Evolutionary conservation across 768 basidiomycete species (phyloP), one percentile per base, ranked within the genome.

Genomic region (Amanita rubescens): DNA sequence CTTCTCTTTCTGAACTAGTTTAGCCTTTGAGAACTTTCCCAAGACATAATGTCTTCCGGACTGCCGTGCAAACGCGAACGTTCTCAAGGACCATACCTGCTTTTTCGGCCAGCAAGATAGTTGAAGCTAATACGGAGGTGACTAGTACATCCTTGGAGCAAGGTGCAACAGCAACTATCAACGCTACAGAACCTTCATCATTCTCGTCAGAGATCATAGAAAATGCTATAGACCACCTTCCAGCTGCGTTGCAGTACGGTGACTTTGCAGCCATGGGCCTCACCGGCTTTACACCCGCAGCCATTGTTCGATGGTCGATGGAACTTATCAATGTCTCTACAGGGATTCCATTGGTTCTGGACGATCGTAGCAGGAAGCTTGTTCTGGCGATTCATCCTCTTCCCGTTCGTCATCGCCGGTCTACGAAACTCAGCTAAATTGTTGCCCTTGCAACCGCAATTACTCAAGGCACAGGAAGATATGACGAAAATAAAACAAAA

Each of bases 271-370:
- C 80, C 3, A 74, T 89, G 35, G 89, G 85, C 2, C 69, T 91
- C 2, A 69, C 74, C 14, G 64, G 72, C 15, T 87, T 81, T 79
- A 71, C 77, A 44, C 89, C 88, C 2, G 77, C 81, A 0, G 87
- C 86, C 0, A 58, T 85, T 32, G 70, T 82, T 17, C 74, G 78
- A 39, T 81, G 78, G 76, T 69, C 79, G 15, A 71, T 88, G 46
- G 89, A 92, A 65, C 57, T 81, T 45, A 65, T 90, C 50, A 81
- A 91, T 57, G 82, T 90, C 48, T 67, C 74, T 45, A 80, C 81
- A 0, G 84, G 82, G 34, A 67, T 92, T 55, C 84, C 87, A 0
- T n/a, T 94, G 92, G 90, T 88, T 88, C 71, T 81, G 83, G 75
- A 86, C 90, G 45, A 88, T 94, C 67, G 68, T 91, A 41, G 71